Percentiles rank a stretch among this genome's conserved stretches.
Evolutionary conservation across 1,139 yeast species (phyloP).

Genomic region (Hyphopichia burtonii): DNA sequence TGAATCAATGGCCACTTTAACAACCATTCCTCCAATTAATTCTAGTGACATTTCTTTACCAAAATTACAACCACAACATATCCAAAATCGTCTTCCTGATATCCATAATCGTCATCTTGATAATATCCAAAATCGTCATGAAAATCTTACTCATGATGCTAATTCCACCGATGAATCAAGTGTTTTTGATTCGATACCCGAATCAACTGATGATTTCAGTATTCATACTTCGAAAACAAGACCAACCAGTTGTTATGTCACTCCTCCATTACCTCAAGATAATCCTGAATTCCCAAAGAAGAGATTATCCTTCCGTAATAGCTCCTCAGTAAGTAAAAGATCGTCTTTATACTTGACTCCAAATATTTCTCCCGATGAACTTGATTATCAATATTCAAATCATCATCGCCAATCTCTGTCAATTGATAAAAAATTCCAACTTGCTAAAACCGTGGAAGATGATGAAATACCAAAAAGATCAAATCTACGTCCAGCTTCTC

Average conservation of each 20-base stretch:
- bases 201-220: neutral
- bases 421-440: neutral
- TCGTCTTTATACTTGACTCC: neutral
- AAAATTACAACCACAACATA: neutral
- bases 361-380: neutral
- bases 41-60: neutral
- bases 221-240: conserved; percentile 5
- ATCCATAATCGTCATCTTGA: too few relatives aligned
- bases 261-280: conserved; percentile 15
- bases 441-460: conserved; percentile 4
- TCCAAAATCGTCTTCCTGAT: too few relatives aligned
- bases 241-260: conserved; percentile 19
- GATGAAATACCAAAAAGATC: conserved; percentile 1
- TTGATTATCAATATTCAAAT: neutral
- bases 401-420: neutral
- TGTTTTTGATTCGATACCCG: conserved; percentile 9
- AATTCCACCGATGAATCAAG: conserved; percentile 9
- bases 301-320: neutral
- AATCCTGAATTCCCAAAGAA: neutral
- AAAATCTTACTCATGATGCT: neutral
- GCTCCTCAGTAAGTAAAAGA: neutral
- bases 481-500: neutral
- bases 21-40: neutral
- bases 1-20: neutral
- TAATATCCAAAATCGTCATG: too few relatives aligned